Evolutionary conservation across 2,329 filamentous ascomycete species (phyloP), one percentile per base, ranked within the genome.

Genomic region (Capronia coronata): DNA sequence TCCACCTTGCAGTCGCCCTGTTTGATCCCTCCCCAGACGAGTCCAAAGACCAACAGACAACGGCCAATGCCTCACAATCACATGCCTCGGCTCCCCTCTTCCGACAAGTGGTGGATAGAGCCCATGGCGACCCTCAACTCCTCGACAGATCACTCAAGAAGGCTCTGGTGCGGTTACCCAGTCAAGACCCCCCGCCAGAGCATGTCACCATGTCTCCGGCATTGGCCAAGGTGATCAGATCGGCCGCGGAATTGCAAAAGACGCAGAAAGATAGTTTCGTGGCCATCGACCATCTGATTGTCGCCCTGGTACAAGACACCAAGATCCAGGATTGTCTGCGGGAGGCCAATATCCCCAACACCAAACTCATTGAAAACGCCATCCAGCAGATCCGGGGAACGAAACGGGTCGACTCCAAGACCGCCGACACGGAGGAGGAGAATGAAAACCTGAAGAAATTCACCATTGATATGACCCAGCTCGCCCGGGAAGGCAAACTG

Each of bases 361-460:
- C 85, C 35, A 96, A 95, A 70, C 76, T 96, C 30, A 78, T 98
- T 54, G 87, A 95, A 65, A 83, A 86, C 58, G 91, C 93, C n/a
- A 81, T 98, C 34, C 80, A 88, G 63, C 82, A 88, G 51, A 95
- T 98, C 61, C 84, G 93, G 57, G 93, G 93, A 54, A 97, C 89
- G 35, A 88, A 83, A 72, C 79, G 91, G 56, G 90, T 98, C 35
- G 93, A 98, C 70, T 94, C 88, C 52, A 95, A 94, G 74, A 95
- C 87, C 2, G 93, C 93, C 48, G 93, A 98, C 69, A 83, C 72
- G 0, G 93, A 97, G 69, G 77, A 86, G 63, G 91, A 96, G 63
- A 87, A 90, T 63, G 93, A 98, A 71, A 96, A 95, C 65, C 75
- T 98, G 53, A 87, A 90, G 73, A 98, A 97, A 64, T 98, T 96